Base-by-base conservation (phyloP, 768 basidiomycete genomes). In the Lanmaoa rubissima region DNA sequence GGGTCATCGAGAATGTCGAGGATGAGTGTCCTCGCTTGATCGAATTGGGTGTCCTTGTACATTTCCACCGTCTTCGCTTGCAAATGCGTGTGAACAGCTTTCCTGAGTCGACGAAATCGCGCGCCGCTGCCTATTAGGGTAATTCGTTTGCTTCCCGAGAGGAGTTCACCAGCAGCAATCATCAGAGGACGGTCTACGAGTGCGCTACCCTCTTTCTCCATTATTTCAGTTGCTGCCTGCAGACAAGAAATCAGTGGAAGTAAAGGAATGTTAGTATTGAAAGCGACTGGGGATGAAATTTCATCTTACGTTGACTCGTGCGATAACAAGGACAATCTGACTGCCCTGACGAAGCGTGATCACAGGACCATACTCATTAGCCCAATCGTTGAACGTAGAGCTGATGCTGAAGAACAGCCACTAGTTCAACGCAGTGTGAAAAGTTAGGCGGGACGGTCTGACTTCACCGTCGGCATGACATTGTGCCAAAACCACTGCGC, bases 121-220 rank as follows among this genome's bases (percentile, higher is more conserved):
- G 82, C 80, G 1, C 82, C 82, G 4, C 75, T 75, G 0, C 78
- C 74, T 2, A 77, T 78, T 2, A 84, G 66, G 17, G 82, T 57
- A 8, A 81, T 71, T 26, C 84, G 70, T 77, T 84, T 83, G 0
- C 80, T 80, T 5, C 82, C 81, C 0, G 79, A 81, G 0, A 85
- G 72, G 0, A 81, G 77, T 51, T 85, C 81, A 1, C 78, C 78
- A 0, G 81, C 83, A 0, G 84, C 76, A 40, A 85, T 81, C 53
- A 73, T 77, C 0, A 61, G 60, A 17, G 84, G 84, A 35, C 84
- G 70, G 63, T 85, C 84, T 0, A 71, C 78, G 12, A 80, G 72
- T 1, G 73, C 65, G 0, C 78, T 77, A 1, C 84, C 83, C 61
- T 84, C 82, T 47, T 80, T 80, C 67, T 85, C 84, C 82, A 85